Conservation (phyloP, 345 rosid species). For the Euphorbia pulcherrima region DNA sequence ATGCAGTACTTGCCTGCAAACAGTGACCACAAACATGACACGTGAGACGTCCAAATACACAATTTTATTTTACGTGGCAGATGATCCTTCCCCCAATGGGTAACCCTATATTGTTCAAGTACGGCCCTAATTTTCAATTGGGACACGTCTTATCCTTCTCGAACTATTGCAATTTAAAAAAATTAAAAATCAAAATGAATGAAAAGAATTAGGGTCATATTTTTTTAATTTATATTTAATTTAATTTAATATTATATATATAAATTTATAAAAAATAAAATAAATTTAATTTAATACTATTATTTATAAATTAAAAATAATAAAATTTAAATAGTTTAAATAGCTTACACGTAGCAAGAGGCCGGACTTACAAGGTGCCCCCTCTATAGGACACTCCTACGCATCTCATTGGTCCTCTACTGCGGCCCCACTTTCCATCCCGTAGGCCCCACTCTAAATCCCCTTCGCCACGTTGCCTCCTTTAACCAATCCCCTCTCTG, state of each 20-base stretch:
- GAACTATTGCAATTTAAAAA: constrained; percentile 16
- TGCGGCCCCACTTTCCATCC: constrained; percentile 22
- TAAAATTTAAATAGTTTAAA: background rate
- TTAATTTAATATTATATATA: too few relatives aligned
- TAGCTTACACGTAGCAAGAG: constrained; percentile 13
- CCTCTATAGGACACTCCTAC: constrained; percentile 23
- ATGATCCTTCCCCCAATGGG: background rate
- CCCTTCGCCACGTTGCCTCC: constrained; percentile 28
- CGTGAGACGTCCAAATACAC: background rate
- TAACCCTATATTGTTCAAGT: background rate
- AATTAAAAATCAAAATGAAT: too few relatives aligned
- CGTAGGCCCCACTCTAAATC: background rate
- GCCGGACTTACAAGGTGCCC: constrained; percentile 16
- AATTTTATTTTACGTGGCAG: background rate
- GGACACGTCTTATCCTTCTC: constrained; percentile 35
- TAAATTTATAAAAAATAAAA: too few relatives aligned
- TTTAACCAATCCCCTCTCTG: constrained; percentile 34
- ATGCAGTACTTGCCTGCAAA: too few relatives aligned
- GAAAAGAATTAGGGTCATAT: too few relatives aligned
- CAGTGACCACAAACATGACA: too few relatives aligned
- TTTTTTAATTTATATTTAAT: too few relatives aligned
- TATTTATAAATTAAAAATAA: too few relatives aligned
- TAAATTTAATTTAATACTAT: too few relatives aligned
- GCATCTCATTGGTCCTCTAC: constrained; percentile 5
- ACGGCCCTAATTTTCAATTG: constrained; percentile 5